These are phyloP conservation scores for Polyporus arcularius DNA, from an alignment of 768 basidiomycete species.

Conservation along the genomic window DNA sequence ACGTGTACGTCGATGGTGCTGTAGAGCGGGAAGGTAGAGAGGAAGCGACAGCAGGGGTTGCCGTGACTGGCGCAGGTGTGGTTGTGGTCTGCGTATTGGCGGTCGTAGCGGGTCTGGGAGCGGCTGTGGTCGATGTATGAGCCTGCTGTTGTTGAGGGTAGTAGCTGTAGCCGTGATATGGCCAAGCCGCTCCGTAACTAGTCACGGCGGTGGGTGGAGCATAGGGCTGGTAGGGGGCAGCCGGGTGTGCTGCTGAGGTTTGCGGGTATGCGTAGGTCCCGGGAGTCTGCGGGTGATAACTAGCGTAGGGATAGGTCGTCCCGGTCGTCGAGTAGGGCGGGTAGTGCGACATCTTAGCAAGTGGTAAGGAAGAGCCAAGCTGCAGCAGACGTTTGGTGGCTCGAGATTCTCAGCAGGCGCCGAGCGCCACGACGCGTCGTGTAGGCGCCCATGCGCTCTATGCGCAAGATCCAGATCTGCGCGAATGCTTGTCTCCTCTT, in stretches of 20 bases:
- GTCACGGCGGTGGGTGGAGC: conserved; percentile 66
- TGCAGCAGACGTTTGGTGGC: neutral
- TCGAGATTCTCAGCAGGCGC: neutral
- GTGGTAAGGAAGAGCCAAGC: neutral
- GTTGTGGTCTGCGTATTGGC: conserved; percentile 33
- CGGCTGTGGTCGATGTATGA: conserved; percentile 16
- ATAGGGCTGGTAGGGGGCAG: conserved; percentile 31
- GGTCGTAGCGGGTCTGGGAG: conserved; percentile 26
- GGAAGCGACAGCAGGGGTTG: conserved; percentile 7
- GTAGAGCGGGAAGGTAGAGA: conserved; percentile 32
- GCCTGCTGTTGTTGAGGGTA: conserved; percentile 31
- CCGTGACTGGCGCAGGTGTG: conserved; percentile 20
- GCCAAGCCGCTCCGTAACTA: conserved; percentile 64
- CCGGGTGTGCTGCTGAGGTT: conserved; percentile 25
- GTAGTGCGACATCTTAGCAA: conserved; percentile 33
- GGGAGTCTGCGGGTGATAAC: conserved; percentile 42
- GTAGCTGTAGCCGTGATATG: conserved; percentile 64
- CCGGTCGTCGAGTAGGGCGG: conserved; percentile 41
- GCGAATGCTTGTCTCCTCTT: neutral
- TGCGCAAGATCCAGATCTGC: conserved; percentile 15
- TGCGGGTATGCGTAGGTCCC: conserved; percentile 23
- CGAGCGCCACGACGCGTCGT: neutral
- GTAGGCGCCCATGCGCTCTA: conserved; percentile 1
- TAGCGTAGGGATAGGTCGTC: conserved; percentile 65
- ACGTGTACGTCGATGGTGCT: conserved; percentile 48